A percentile compares a stretch with the other conserved stretches of the same genome.
phyloP scores from a whole-genome alignment of 176 grass and related monocot species.

The Luzula sylvatica region DNA sequence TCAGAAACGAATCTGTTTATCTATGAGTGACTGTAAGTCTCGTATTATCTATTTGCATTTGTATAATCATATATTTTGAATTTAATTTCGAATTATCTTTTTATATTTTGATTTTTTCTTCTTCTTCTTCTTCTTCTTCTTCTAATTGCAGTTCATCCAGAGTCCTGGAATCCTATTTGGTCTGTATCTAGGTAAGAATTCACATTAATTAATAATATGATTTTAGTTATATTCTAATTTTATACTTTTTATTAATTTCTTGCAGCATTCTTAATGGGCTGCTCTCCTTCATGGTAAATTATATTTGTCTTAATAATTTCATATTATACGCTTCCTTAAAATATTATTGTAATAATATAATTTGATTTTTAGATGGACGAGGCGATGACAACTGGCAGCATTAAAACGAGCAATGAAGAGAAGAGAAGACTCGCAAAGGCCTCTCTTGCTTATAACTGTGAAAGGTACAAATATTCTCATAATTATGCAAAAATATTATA shows the following conservation, averaged over 20 bases:
- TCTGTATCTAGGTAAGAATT: conserved; percentile 89
- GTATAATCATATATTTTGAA: neutral
- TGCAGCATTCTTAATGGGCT: conserved; percentile 98
- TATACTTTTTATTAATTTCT: conserved; percentile 13
- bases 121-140: neutral
- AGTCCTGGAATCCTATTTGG: conserved; percentile 99
- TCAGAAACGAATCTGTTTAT: conserved; percentile 85
- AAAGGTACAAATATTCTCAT: conserved; percentile 58
- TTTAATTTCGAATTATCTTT: neutral
- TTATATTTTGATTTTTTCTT: conserved; percentile 7
- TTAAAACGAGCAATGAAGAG: conserved; percentile 73
- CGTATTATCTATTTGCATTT: neutral
- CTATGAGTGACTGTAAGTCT: conserved; percentile 96
- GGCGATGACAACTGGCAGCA: conserved; percentile 90
- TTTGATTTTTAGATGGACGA: conserved; percentile 77
- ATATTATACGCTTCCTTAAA: neutral
- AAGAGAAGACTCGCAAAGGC: conserved; percentile 82
- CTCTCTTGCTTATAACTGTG: conserved; percentile 97
- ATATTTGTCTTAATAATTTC: neutral
- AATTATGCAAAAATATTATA: too few relatives aligned
- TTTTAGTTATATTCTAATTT: conserved; percentile 14
- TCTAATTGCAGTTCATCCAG: conserved; percentile 76
- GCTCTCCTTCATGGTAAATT: conserved; percentile 96
- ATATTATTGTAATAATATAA: neutral
- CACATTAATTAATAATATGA: neutral